Conservation (phyloP, 805 yeast species). For the Pichia phayaonensis region DNA sequence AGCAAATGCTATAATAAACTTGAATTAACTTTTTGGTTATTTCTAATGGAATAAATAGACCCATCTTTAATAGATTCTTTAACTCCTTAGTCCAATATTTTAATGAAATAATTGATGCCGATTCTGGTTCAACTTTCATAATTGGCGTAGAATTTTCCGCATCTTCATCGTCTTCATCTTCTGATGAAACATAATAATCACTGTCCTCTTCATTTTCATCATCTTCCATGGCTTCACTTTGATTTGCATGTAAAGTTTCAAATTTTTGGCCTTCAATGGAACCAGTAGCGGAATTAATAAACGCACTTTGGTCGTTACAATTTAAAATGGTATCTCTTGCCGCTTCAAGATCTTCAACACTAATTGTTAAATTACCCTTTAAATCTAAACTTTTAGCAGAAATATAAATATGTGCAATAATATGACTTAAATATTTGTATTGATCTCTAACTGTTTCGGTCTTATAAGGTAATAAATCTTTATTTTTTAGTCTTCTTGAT, state of each 20-base stretch:
- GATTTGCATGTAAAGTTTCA: constrained; percentile 20
- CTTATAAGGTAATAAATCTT: constrained; percentile 53
- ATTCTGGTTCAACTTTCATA: constrained; percentile 54
- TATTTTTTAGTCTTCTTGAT: constrained; percentile 18
- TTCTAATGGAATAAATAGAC: constrained; percentile 67
- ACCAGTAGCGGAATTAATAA: constrained; percentile 41
- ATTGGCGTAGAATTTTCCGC: constrained; percentile 36
- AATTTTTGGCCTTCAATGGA: constrained; percentile 25
- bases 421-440: constrained; percentile 66
- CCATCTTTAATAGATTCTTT: constrained; percentile 67
- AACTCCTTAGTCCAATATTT: constrained; percentile 86
- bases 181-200: constrained; percentile 25
- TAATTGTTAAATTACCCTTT: constrained; percentile 58
- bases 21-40: constrained; percentile 53
- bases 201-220: constrained; percentile 33
- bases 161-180: constrained; percentile 37
- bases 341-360: constrained; percentile 58
- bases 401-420: constrained; percentile 71
- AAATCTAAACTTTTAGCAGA: constrained; percentile 71
- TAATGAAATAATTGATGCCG: constrained; percentile 68
- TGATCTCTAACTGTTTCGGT: constrained; percentile 63
- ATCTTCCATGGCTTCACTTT: constrained; percentile 30
- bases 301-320: constrained; percentile 38
- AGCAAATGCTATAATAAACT: constrained; percentile 63
- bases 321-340: constrained; percentile 17